Base-by-base conservation (phyloP, 208 protist genomes). In the Wallacemonas rigidus region DNA sequence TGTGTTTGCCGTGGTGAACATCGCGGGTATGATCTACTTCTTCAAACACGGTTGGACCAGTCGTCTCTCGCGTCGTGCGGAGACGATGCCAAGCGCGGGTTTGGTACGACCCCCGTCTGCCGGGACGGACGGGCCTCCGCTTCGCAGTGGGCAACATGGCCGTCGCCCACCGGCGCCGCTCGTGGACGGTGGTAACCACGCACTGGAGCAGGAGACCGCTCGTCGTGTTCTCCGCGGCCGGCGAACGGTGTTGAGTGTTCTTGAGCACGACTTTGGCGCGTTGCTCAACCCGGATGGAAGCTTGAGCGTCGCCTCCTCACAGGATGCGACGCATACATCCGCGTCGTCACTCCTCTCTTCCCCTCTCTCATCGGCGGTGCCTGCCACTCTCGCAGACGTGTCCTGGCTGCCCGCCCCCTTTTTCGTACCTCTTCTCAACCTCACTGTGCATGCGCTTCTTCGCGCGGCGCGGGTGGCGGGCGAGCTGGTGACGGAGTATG, bases 1-100 rank as follows among this genome's bases (percentile, higher is more conserved):
- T 38, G 7, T 74, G 12, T 57, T 74, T 47, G 69, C 69, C 35
- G 17, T 67, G 45, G 69, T 15, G 12, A 74, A 74, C 50, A 12
- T 74, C 7, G 54, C 44, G 55, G 69, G 43, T 5, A 9, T 74
- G 47, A 40, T 64, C 3, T 64, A 64, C 35, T 74, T 67, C 58
- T 47, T 48, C 36, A 58, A 72, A 11, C 56, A 63, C 47, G 5
- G 62, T 55, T 8, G 44, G 15, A 14, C 14, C 26, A 67, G 62
- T 35, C 15, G 14, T 6, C 26, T 26, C 26, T 26, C 26, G 26
- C 26, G 26, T 26, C 26, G 26, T 26, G 26, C 26, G 26, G 26
- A 26, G 26, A 26, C 26, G 26, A 26, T 26, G 26, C 26, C 26
- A 26, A 26, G 26, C 26, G 26, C 26, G 26, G 26, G 26, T 26